These are phyloP conservation scores for Lotus japonicus DNA, from an alignment of 306 rosid species.

Conservation along the genomic window DNA sequence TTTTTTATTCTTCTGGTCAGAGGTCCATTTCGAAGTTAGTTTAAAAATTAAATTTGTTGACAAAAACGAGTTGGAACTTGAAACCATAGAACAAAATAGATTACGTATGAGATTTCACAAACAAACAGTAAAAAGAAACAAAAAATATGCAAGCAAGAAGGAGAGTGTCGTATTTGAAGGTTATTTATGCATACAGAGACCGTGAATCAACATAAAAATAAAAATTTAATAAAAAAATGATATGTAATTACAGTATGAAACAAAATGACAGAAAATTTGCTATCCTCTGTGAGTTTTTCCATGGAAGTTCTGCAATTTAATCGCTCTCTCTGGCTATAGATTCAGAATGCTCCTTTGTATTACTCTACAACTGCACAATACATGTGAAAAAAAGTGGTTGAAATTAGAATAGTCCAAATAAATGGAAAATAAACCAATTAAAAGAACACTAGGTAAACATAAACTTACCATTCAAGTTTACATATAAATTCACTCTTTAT, in stretches of 20 bases:
- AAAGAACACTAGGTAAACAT: background rate
- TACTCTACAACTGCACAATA: conserved; percentile 57
- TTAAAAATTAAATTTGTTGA: background rate
- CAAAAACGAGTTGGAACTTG: conserved; percentile 1
- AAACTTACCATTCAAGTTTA: conserved; percentile 57
- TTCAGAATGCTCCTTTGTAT: conserved; percentile 40
- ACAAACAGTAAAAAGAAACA: background rate
- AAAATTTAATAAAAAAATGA: conserved; percentile 32
- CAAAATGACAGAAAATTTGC: conserved; percentile 45
- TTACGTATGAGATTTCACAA: conserved; percentile 32
- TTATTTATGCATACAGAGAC: conserved; percentile 54
- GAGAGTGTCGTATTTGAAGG: conserved; percentile 30
- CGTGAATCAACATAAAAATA: conserved; percentile 34
- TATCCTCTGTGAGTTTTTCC: conserved; percentile 31
- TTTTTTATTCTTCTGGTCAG: background rate
- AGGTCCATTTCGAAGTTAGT: background rate
- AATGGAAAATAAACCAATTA: conserved; percentile 5
- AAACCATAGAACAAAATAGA: conserved; percentile 12
- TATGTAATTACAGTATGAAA: conserved; percentile 75
- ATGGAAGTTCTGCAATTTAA: conserved; percentile 35
- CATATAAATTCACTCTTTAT: conserved; percentile 39
- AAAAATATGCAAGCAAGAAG: conserved; percentile 23
- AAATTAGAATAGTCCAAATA: background rate
- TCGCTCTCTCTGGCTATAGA: conserved; percentile 36
- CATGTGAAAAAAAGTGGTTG: conserved; percentile 1